Evolutionary conservation across 2,329 filamentous ascomycete species (phyloP).

Genomic region (Alternaria tenuissima): DNA sequence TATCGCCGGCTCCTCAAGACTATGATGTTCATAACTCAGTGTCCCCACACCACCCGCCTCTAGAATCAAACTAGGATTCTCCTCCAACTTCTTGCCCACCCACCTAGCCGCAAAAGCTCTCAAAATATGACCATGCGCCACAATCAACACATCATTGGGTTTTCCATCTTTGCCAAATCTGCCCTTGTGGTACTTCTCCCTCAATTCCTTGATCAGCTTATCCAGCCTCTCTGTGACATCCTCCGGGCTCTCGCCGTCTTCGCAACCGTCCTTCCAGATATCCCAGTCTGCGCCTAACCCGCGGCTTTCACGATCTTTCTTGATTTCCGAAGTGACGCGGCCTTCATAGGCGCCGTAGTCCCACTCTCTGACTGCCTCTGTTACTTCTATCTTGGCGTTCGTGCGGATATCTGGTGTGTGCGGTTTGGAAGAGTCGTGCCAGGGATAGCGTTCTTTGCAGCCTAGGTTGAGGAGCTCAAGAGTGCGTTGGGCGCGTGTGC

Average conservation of each 20-base stretch:
- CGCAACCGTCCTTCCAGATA: constrained; percentile 87
- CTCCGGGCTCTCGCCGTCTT: constrained; percentile 79
- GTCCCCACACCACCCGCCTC: constrained; percentile 68
- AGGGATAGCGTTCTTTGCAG: constrained; percentile 73
- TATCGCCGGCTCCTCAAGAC: constrained; percentile 60
- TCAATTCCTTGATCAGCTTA: constrained; percentile 76
- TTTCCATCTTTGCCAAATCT: constrained; percentile 66
- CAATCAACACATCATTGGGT: constrained; percentile 75
- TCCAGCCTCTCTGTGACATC: constrained; percentile 79
- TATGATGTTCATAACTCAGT: constrained; percentile 61
- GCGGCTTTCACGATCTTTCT: constrained; percentile 53
- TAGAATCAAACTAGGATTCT: constrained; percentile 81
- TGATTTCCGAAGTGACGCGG: constrained; percentile 61
- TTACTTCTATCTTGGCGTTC: constrained; percentile 58
- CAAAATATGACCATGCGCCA: constrained; percentile 90
- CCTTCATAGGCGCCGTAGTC: constrained; percentile 71
- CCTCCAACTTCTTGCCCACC: constrained; percentile 75
- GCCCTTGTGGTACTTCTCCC: constrained; percentile 56
- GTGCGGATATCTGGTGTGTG: constrained; percentile 40
- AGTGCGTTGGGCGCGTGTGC: constrained; percentile 84
- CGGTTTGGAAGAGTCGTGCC: constrained; percentile 55
- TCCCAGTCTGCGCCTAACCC: constrained; percentile 73
- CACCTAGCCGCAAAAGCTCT: constrained; percentile 88
- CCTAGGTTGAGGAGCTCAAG: constrained; percentile 85
- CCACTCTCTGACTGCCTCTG: constrained; percentile 66